phyloP scores from a whole-genome alignment of 106 monocot species.

The Agapanthus africanus region DNA sequence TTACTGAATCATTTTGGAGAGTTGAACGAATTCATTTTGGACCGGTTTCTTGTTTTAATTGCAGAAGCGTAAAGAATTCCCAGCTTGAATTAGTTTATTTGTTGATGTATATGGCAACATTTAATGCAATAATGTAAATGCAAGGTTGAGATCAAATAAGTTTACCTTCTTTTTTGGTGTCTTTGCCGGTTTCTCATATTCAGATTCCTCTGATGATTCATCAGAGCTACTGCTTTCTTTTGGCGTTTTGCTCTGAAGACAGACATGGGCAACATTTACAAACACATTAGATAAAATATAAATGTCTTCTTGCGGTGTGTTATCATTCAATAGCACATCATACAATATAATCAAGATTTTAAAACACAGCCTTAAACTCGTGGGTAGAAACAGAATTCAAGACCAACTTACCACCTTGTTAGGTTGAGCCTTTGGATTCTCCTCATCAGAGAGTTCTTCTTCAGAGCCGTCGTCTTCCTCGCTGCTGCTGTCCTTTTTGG shows the following conservation, averaged over 20 bases:
- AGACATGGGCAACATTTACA: too few species aligned
- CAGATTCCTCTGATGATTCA: slow-evolving; percentile 26
- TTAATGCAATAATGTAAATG: not conserved
- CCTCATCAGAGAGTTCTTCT: slow-evolving; percentile 52
- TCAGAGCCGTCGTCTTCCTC: slow-evolving; percentile 53
- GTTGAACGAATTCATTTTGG: too few species aligned
- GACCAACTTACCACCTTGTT: too few species aligned
- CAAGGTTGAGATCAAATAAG: slow-evolving; percentile 7
- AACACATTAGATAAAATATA: too few species aligned
- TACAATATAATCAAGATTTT: too few species aligned
- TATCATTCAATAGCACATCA: too few species aligned
- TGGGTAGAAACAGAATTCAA: too few species aligned
- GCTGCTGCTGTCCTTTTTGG: slow-evolving; percentile 39
- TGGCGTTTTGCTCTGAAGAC: not conserved
- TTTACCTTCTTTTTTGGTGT: slow-evolving; percentile 31
- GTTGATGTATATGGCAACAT: not conserved
- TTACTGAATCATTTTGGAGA: too few species aligned
- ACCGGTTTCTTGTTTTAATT: too few species aligned
- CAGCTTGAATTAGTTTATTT: not conserved
- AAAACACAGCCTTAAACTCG: too few species aligned
- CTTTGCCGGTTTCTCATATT: slow-evolving; percentile 33
- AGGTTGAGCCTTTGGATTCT: slow-evolving; percentile 15
- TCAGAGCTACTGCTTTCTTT: slow-evolving; percentile 19
- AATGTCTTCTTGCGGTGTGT: too few species aligned
- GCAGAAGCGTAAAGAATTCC: too few species aligned